A percentile compares a stretch with the other conserved stretches of the same genome.
These are phyloP conservation scores for Uncinocarpus reesii DNA, from an alignment of 2,329 filamentous ascomycete species.

Conservation along the genomic window DNA sequence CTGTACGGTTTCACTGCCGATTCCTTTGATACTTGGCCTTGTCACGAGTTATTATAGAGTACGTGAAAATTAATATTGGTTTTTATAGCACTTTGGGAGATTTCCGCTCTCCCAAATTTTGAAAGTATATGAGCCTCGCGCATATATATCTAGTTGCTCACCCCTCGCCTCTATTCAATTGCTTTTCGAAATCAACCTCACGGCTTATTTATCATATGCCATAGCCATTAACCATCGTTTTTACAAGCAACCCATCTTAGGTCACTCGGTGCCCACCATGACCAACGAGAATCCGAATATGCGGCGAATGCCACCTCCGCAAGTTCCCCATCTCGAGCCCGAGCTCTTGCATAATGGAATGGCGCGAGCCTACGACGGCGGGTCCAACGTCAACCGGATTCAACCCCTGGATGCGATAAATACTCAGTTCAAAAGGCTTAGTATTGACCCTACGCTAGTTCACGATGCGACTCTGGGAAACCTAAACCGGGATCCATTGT, in stretches of 20 bases:
- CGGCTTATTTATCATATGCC: background rate
- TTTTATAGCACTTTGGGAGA: background rate
- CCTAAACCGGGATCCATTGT: background rate
- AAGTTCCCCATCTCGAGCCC: constrained; percentile 6
- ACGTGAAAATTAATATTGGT: background rate
- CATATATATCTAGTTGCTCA: background rate
- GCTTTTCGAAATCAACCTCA: background rate
- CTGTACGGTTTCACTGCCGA: background rate
- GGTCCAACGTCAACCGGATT: background rate
- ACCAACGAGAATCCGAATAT: background rate
- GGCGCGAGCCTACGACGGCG: background rate
- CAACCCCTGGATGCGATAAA: constrained; percentile 11
- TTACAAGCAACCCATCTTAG: background rate
- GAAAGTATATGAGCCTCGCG: background rate
- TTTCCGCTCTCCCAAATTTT: background rate
- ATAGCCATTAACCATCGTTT: background rate
- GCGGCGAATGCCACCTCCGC: constrained; percentile 11
- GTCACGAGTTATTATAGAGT: background rate
- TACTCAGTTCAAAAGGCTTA: constrained; percentile 12
- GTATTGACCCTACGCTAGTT: constrained; percentile 3
- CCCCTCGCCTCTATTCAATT: background rate
- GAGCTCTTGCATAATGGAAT: background rate
- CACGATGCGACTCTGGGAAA: background rate
- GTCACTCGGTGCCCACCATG: background rate
- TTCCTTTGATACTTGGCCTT: background rate